Base-by-base conservation (phyloP, 1,139 yeast genomes). In the Schwanniomyces etchellsii region DNA sequence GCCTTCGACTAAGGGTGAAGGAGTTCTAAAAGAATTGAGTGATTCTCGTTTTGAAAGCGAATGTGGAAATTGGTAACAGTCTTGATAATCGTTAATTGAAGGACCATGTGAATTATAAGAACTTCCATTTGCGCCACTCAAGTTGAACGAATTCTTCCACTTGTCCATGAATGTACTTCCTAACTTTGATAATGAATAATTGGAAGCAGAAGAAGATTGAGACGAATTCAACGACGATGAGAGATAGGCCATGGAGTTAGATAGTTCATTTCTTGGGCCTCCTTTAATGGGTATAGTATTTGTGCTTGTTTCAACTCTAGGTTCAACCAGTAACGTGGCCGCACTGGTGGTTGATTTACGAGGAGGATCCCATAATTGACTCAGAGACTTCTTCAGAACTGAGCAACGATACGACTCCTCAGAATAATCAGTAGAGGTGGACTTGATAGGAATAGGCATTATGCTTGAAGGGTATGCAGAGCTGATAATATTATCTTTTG, bases 91-190 rank as follows among this genome's bases (percentile, higher is more conserved):
- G 16, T 14, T 23, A 5, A 12, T 15, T 14, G 17, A 5, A n/a
- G 21, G 10, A n/a, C 21, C 10, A 9, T n/a, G 9, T 18, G 10
- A n/a, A 22, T 27, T 10, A n/a, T 33, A 28, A 11, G 26, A 22
- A 7, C 27, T 28, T 12, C 14, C 14, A 15, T 11, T 20, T 14
- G 28, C 27, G 24, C 24, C 30, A 9, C 27, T 24, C 17, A 28
- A 28, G 28, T 33, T 33, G 31, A 60, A 50, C 2, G 66, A 56
- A 31, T 48, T 56, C 38, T 56, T 60, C 73, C 74, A 67, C 39
- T 63, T 66, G n/a, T 67, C 74, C 44, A 66, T 43, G 37, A 66
- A 65, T 33, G 71, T 64, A 15, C 69, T 65, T 1, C 71, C 70
- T n/a, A 64, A 31, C 35, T 61, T 62, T 5, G 65, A 52, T 15